Evolutionary conservation across 257 asterid species (phyloP), one percentile per base, ranked within the genome.

Genomic region (Lycium ferocissimum): DNA sequence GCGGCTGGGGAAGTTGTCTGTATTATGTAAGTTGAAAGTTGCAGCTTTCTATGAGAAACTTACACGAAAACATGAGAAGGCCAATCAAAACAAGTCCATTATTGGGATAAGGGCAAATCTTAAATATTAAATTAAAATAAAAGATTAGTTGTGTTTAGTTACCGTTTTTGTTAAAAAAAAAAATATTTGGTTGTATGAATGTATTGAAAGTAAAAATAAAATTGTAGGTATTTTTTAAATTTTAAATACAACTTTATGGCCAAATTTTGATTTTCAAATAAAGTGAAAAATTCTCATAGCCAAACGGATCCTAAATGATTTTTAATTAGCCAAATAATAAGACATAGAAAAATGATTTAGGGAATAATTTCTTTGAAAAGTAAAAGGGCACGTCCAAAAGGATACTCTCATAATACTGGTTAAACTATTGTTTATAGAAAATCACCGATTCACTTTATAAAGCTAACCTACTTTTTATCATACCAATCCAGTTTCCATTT

Each of bases 11-110:
- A 70, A 45, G 63, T 63, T 61, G 20, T 18, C 4, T 37, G 58
- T 49, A 15, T 18, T 9, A 45, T 40, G 73, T 51, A 22, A 58
- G 43, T 51, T 81, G 51, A 37, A 65, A 51, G 66, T 54, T 9
- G 84, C 47, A 14, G 61, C 69, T 75, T 9, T 49, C 45, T 73
- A 49, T 47, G 81, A 49, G 61, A 75, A 75, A 75, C 61, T 61
- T 20, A 75, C 43, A 6, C 47, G 61, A 75, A 61, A 49, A 73
- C 61, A 49, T 20, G 81, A 47, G 40, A 47, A 12, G 61, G 20
- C 40, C 17, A 47, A 22, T 75, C 81, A 49, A 47, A 47, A 20
- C 43, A 10, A 49, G 11, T 22, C 6, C 10, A 5, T 63, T 22
- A 20, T 75, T 1, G 61, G n/a, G 43, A 49, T 22, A 49, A 47